Base-by-base conservation (phyloP, 306 rosid species). In the Acacia melanoxylon region DNA sequence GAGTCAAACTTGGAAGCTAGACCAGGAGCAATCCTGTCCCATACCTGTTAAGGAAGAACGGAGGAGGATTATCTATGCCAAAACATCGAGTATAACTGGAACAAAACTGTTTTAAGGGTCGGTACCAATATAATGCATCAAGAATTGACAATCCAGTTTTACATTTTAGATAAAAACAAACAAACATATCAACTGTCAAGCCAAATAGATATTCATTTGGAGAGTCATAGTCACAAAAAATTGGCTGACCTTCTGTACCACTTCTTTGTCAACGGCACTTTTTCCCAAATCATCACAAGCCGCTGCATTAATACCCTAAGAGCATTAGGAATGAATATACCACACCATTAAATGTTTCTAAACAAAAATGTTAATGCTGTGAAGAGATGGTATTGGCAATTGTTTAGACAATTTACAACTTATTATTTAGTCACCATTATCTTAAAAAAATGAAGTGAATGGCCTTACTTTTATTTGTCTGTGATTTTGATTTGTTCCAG, bases 1-100 rank as follows among this genome's bases (percentile, higher is more conserved):
- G 97, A 82, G 82, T 90, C 98, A 77, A 93, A 95, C 78, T 89
- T 81, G 70, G 95, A 85, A 79, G 88, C 93, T 59, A 95, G 80
- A 83, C 98, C 98, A 42, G 99, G 99, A 86, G 96, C 97, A 80
- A 95, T 93, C 87, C 89, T 85, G 72, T 93, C 95, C 99, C 97
- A 93, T 49, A 95, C 97, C 99, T 95, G 91, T 68, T 68, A 81
- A 81, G 82, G 72, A 56, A 68, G 41, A 6, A 37, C 41, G 41
- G 41, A 37, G 41, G 8, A 37, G 41, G 41, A 37, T 54, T 35
- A 75, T 79, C 81, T 49, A 87, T 33, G 63, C 75, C 75, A 16
- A 79, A 76, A 78, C 72, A 72, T 58, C 51, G 24, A 40, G 56
- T 66, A 66, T 58, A 37, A 49, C 54, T n/a, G 77, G 40, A 71